Percentiles rank a stretch among this genome's conserved stretches.
Conservation (phyloP, 345 rosid species). For the Barbarea vulgaris region DNA sequence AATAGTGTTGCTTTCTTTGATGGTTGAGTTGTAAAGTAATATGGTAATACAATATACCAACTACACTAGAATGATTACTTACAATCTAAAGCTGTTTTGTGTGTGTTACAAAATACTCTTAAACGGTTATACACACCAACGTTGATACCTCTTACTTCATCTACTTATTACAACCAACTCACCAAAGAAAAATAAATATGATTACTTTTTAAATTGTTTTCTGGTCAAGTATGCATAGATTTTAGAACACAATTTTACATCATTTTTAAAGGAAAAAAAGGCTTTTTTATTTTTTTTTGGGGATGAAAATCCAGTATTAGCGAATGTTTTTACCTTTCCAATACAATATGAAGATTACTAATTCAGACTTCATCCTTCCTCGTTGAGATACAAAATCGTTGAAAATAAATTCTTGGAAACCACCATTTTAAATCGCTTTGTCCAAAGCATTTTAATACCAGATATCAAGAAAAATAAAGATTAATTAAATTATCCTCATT, state of each 20-base stretch:
- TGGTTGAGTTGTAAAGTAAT: conserved; percentile 30
- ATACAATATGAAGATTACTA: neutral
- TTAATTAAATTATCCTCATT: neutral
- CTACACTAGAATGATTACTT: conserved; percentile 17
- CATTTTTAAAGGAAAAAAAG: neutral
- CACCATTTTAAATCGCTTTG: neutral
- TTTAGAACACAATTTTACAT: neutral
- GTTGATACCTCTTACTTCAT: conserved; percentile 26
- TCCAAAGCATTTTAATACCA: conserved; percentile 10
- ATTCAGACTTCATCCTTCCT: neutral
- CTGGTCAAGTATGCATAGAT: neutral
- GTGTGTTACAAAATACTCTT: conserved; percentile 30
- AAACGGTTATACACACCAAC: conserved; percentile 33
- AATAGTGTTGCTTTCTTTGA: conserved; percentile 34
- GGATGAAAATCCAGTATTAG: neutral
- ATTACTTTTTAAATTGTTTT: neutral
- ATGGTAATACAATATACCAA: conserved; percentile 8
- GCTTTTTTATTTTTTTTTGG: neutral
- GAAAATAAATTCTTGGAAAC: conserved; percentile 16
- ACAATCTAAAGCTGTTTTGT: conserved; percentile 17
- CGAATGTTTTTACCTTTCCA: neutral
- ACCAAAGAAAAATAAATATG: neutral
- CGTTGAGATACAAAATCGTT: conserved; percentile 12
- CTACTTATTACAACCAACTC: conserved; percentile 24
- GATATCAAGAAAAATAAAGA: conserved; percentile 5